phyloP scores from a whole-genome alignment of 176 grass and related monocot genomes.

The Elymus sibiricus region DNA sequence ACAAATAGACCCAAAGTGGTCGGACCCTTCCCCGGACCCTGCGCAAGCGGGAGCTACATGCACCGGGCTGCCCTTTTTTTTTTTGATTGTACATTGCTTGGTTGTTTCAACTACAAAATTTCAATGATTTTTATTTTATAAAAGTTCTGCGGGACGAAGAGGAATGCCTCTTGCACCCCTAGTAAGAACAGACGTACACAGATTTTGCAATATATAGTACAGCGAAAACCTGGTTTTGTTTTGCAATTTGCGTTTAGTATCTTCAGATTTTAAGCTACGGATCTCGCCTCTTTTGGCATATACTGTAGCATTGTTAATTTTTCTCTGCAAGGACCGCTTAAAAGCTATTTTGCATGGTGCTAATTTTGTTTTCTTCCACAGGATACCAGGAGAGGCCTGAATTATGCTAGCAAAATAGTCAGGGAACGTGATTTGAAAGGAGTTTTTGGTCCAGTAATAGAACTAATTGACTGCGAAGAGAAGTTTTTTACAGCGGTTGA shows the following conservation, averaged over 20 bases:
- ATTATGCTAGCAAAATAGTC: constrained; percentile 76
- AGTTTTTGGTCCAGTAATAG: constrained; percentile 84
- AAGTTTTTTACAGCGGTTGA: constrained; percentile 97
- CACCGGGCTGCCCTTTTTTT: too few species aligned
- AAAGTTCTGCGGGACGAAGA: too few species aligned
- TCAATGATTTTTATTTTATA: too few species aligned
- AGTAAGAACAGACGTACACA: not conserved
- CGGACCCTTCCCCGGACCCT: too few species aligned
- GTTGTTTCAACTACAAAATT: not conserved
- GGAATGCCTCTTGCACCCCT: too few species aligned
- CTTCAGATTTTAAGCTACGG: not conserved
- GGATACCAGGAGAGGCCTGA: constrained; percentile 88
- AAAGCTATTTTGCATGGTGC: too few species aligned
- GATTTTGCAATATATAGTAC: not conserved
- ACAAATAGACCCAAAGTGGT: too few species aligned
- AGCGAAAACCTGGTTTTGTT: not conserved
- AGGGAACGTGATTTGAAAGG: constrained; percentile 56
- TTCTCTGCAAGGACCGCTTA: too few species aligned
- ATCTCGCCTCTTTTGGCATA: too few species aligned
- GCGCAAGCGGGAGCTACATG: too few species aligned
- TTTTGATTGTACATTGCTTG: not conserved
- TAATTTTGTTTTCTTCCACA: constrained; percentile 31
- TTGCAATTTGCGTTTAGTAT: not conserved
- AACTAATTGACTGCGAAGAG: constrained; percentile 82
- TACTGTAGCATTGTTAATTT: too few species aligned